A percentile compares a stretch with the other conserved stretches of the same genome.
phyloP scores from a whole-genome alignment of 495 filamentous ascomycete genomes.

The Penicillium macrosclerotiorum region DNA sequence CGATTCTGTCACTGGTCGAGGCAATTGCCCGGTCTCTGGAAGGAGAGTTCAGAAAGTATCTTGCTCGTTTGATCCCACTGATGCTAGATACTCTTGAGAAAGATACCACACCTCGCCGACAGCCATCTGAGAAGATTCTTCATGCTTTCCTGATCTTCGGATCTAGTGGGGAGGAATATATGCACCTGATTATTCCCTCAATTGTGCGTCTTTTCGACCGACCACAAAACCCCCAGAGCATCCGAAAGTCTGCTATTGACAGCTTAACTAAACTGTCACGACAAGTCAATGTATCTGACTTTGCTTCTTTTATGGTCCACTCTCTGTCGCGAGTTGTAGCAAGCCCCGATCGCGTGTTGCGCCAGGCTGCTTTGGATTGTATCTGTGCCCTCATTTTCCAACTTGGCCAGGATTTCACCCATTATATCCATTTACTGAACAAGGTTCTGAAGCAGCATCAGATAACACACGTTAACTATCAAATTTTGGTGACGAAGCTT shows the following conservation, averaged over 20 bases:
- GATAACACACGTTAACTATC: conserved; percentile 82
- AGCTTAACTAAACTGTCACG: conserved; percentile 91
- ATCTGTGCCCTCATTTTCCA: conserved; percentile 94
- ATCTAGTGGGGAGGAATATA: conserved; percentile 94
- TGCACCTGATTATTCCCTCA: conserved; percentile 98
- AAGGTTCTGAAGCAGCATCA: conserved; percentile 66
- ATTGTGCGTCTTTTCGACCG: conserved; percentile 91
- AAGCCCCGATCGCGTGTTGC: conserved; percentile 65
- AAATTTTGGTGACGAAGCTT: conserved; percentile 84
- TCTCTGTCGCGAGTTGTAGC: conserved; percentile 77
- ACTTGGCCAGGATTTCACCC: conserved; percentile 88
- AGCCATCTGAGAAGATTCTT: conserved; percentile 83
- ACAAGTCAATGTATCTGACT: conserved; percentile 97
- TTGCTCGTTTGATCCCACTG: conserved; percentile 80
- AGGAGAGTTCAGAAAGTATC: conserved; percentile 94
- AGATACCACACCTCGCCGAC: conserved; percentile 66
- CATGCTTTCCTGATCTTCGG: conserved; percentile 96
- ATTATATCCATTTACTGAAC: conserved; percentile 87
- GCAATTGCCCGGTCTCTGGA: conserved; percentile 90
- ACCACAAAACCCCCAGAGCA: conserved; percentile 67
- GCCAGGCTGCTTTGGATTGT: conserved; percentile 88
- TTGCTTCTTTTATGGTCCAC: conserved; percentile 91
- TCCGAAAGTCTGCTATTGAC: conserved; percentile 88
- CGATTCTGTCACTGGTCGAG: conserved; percentile 87
- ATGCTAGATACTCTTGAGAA: conserved; percentile 94